A percentile compares a stretch with the other conserved stretches of the same genome.
These are phyloP conservation scores for Wickerhamomyces strasburgensis DNA, from an alignment of 805 yeast genomes.

Conservation along the genomic window DNA sequence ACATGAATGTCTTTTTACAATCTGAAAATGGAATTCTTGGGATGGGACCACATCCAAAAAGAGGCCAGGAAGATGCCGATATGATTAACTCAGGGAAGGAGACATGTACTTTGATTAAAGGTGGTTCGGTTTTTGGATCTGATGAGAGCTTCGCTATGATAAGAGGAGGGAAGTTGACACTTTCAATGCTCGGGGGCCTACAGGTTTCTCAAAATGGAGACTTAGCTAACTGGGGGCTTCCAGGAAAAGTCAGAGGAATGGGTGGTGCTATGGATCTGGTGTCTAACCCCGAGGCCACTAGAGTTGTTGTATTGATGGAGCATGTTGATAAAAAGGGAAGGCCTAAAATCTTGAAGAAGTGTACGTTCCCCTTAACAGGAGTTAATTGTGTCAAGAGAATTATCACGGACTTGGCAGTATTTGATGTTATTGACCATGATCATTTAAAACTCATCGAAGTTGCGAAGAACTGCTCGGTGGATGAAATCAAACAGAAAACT, in stretches of 20 bases:
- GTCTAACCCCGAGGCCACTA: constrained; percentile 39
- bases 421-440: constrained; percentile 37
- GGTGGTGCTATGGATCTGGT: constrained; percentile 54
- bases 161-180: constrained; percentile 39
- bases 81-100: constrained; percentile 49
- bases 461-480: constrained; percentile 35
- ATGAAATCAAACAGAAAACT: constrained; percentile 36
- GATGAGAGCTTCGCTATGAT: constrained; percentile 49
- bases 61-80: constrained; percentile 43
- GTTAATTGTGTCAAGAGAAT: constrained; percentile 39
- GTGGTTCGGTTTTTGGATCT: constrained; percentile 45
- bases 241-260: constrained; percentile 48
- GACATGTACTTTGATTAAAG: constrained; percentile 40
- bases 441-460: constrained; percentile 37
- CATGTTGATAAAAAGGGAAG: constrained; percentile 43
- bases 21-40: constrained; percentile 48
- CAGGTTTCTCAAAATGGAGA: constrained; percentile 45
- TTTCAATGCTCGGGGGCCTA: constrained; percentile 44
- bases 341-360: constrained; percentile 40
- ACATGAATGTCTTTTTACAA: constrained; percentile 37
- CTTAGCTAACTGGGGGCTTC: constrained; percentile 49
- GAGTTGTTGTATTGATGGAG: constrained; percentile 43
- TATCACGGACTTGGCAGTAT: constrained; percentile 45
- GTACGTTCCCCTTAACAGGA: constrained; percentile 45
- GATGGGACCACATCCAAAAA: constrained; percentile 40